These are phyloP conservation scores for Penicillium sp. DNA, from an alignment of 2,329 filamentous ascomycete species.

Conservation along the genomic window DNA sequence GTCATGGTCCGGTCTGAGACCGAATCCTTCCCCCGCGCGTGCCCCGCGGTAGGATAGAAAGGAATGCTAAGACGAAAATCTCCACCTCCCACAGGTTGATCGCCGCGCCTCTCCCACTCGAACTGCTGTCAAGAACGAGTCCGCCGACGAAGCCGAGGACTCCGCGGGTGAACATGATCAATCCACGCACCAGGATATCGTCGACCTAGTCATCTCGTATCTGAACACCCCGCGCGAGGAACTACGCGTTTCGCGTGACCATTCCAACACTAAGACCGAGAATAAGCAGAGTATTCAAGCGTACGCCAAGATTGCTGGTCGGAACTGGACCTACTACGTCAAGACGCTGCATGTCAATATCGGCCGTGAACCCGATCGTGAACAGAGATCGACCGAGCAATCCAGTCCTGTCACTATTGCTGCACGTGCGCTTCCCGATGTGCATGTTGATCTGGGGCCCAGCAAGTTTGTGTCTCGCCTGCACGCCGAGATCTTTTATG, in stretches of 20 bases:
- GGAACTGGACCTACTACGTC: constrained; percentile 58
- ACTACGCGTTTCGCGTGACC: constrained; percentile 49
- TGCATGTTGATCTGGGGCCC: constrained; percentile 88
- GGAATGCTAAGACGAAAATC: constrained; percentile 17
- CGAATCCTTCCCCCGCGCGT: constrained; percentile 9
- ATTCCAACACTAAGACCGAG: constrained; percentile 51
- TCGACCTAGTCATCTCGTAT: constrained; percentile 54
- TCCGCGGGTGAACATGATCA: constrained; percentile 48
- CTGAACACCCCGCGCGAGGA: constrained; percentile 49
- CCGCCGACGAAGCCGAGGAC: constrained; percentile 47
- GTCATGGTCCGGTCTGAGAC: constrained; percentile 13
- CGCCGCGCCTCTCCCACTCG: constrained; percentile 38
- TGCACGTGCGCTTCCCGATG: constrained; percentile 49
- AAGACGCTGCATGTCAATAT: constrained; percentile 54
- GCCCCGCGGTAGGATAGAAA: constrained; percentile 11
- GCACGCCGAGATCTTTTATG: constrained; percentile 75
- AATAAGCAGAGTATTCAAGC: constrained; percentile 53
- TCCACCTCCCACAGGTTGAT: constrained; percentile 37
- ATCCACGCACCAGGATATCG: constrained; percentile 48
- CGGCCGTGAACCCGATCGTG: constrained; percentile 53
- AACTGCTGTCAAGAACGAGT: constrained; percentile 42
- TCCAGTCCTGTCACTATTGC: constrained; percentile 52
- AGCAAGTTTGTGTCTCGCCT: constrained; percentile 79
- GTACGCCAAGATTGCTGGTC: constrained; percentile 56
- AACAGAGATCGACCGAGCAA: constrained; percentile 47